Percentiles rank a stretch among this genome's conserved stretches.
These are phyloP conservation scores for Talaromyces funiculosus DNA, from an alignment of 2,329 filamentous ascomycete genomes.

Conservation along the genomic window DNA sequence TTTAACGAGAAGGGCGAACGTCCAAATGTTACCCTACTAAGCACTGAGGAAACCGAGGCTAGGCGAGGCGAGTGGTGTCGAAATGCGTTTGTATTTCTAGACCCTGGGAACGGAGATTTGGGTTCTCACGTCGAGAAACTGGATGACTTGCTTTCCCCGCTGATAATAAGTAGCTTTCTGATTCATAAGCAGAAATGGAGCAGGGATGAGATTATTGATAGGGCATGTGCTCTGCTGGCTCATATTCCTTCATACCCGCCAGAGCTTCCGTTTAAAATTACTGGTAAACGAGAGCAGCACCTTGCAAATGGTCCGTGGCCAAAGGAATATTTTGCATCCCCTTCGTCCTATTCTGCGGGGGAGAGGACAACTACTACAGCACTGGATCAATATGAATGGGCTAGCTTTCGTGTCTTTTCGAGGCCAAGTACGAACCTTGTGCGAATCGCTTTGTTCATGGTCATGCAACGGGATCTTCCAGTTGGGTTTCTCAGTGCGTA, in stretches of 20 bases:
- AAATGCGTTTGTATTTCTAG: slow-evolving; percentile 8
- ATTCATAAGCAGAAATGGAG: slow-evolving; percentile 3
- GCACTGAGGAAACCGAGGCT: slow-evolving; percentile 4
- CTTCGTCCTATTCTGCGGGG: background rate
- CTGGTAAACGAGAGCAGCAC: background rate
- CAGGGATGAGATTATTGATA: slow-evolving; percentile 10
- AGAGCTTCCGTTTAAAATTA: slow-evolving; percentile 11
- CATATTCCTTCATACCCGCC: slow-evolving; percentile 12
- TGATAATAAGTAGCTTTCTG: slow-evolving; percentile 10
- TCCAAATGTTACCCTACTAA: background rate
- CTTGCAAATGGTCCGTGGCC: background rate
- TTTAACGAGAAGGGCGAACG: slow-evolving; percentile 7
- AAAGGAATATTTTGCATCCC: background rate
- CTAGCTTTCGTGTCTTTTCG: slow-evolving; percentile 7
- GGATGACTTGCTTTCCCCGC: slow-evolving; percentile 3
- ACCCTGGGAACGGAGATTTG: slow-evolving; percentile 1
- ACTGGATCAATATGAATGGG: background rate
- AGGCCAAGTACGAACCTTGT: slow-evolving; percentile 13
- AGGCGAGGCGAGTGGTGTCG: slow-evolving; percentile 11
- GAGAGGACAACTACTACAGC: background rate
- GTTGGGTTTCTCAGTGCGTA: slow-evolving; percentile 2
- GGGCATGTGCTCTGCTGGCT: slow-evolving; percentile 10
- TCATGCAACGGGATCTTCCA: slow-evolving; percentile 7
- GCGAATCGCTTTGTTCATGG: slow-evolving; percentile 12
- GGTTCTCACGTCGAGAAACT: slow-evolving; percentile 9